A percentile compares a stretch with the other conserved stretches of the same genome.
Conservation (phyloP, 176 grass and related monocot genomes). For the Oryza meyeriana region DNA sequence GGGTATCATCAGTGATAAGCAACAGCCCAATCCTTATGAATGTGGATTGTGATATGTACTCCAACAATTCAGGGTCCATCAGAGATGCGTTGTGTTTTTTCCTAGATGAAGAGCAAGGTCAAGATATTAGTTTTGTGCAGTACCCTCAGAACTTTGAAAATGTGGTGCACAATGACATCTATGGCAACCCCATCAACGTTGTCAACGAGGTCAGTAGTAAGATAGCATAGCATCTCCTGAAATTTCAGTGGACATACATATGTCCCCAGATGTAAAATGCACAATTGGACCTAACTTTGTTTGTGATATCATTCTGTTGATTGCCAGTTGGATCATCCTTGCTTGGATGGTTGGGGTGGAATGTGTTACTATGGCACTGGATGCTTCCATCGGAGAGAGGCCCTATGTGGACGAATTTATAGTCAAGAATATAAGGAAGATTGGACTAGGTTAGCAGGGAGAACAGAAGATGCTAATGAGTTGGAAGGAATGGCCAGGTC, state of each 20-base stretch:
- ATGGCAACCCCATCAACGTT: conserved; percentile 49
- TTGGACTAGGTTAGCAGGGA: conserved; percentile 26
- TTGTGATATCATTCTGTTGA: conserved; percentile 23
- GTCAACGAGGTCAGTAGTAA: conserved; percentile 35
- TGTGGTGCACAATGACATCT: conserved; percentile 55
- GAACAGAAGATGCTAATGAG: conserved; percentile 31
- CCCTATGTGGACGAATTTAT: conserved; percentile 50
- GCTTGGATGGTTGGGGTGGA: conserved; percentile 71
- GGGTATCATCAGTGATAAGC: conserved; percentile 70
- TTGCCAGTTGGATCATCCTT: conserved; percentile 64
- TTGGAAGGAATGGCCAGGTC: conserved; percentile 53
- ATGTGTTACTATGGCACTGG: conserved; percentile 66
- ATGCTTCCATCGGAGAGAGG: conserved; percentile 74
- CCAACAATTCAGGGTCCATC: conserved; percentile 62
- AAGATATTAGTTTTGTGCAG: conserved; percentile 65
- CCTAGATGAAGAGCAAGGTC: conserved; percentile 63
- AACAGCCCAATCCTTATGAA: conserved; percentile 71
- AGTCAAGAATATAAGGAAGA: conserved; percentile 44
- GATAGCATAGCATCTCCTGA: neutral
- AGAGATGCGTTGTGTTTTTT: conserved; percentile 75
- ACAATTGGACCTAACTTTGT: neutral
- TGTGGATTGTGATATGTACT: conserved; percentile 84
- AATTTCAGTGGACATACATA: conserved; percentile 8
- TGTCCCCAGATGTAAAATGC: neutral
- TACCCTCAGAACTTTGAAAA: conserved; percentile 67